phyloP scores from a whole-genome alignment of 2,329 filamentous ascomycete genomes.

The Apiospora aurea region DNA sequence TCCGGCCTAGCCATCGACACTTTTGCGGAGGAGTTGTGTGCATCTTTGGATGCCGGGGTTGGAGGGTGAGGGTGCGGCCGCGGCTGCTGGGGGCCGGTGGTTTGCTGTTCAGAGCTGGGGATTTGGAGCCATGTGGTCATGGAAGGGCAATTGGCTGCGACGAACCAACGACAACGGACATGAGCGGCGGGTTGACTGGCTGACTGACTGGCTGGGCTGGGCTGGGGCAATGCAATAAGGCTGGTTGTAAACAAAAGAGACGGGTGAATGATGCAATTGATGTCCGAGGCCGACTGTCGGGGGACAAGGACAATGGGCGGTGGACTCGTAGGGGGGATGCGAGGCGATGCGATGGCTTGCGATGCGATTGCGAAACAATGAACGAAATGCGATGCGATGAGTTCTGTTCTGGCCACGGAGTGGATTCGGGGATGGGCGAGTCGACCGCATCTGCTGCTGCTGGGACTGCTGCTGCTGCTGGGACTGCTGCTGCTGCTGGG shows the following conservation, averaged over 20 bases:
- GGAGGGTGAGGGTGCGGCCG: neutral
- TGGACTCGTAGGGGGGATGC: neutral
- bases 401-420: neutral
- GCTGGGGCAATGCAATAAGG: neutral
- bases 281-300: neutral
- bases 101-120: conserved; percentile 12
- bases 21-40: conserved; percentile 15
- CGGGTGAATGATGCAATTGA: neutral
- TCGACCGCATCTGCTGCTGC: neutral
- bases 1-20: conserved; percentile 25
- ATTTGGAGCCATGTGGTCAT: conserved; percentile 19
- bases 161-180: conserved; percentile 14
- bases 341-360: neutral
- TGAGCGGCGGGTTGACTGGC: neutral
- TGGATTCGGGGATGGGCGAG: conserved; percentile 13
- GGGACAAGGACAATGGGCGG: neutral
- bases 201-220: too few species aligned
- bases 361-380: neutral
- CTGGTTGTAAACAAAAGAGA: neutral
- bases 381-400: conserved; percentile 7
- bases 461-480: neutral
- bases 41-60: conserved; percentile 15
- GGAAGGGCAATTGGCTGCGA: conserved; percentile 19
- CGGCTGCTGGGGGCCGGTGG: neutral
- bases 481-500: neutral